These are phyloP conservation scores for Thelephora terrestris DNA, from an alignment of 1,284 basidiomycete genomes.

Conservation along the genomic window DNA sequence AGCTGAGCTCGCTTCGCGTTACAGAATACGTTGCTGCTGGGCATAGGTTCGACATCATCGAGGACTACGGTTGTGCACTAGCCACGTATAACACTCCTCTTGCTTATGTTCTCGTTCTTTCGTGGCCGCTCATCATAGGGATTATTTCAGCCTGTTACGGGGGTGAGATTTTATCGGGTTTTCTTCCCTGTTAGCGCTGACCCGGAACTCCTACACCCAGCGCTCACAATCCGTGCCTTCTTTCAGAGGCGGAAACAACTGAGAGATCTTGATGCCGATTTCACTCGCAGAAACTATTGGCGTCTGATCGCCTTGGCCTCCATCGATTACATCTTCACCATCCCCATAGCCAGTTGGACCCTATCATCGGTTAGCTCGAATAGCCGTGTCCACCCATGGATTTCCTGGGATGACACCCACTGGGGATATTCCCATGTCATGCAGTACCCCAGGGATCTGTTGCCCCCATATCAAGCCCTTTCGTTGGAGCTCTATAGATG, in stretches of 20 bases:
- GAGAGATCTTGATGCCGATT: constrained; percentile 21
- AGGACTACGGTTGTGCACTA: constrained; percentile 28
- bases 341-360: constrained; percentile 27
- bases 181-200: background rate
- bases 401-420: constrained; percentile 29
- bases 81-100: constrained; percentile 20
- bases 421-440: constrained; percentile 22
- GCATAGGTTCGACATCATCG: constrained; percentile 27
- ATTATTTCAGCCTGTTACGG: constrained; percentile 11
- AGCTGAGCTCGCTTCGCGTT: background rate
- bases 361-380: constrained; percentile 17
- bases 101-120: constrained; percentile 12
- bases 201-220: constrained; percentile 10
- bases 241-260: constrained; percentile 21
- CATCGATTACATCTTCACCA: constrained; percentile 30
- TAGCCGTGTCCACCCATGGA: constrained; percentile 20
- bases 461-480: constrained; percentile 1
- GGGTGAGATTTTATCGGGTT: constrained; percentile 6
- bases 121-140: constrained; percentile 20
- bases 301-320: constrained; percentile 43
- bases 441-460: constrained; percentile 22
- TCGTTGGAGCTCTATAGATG: constrained; percentile 12
- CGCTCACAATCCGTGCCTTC: constrained; percentile 24
- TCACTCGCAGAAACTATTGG: constrained; percentile 38
- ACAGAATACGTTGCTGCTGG: constrained; percentile 25